Conservation (phyloP, 768 basidiomycete species). For the Xanthoconium purpureum region DNA sequence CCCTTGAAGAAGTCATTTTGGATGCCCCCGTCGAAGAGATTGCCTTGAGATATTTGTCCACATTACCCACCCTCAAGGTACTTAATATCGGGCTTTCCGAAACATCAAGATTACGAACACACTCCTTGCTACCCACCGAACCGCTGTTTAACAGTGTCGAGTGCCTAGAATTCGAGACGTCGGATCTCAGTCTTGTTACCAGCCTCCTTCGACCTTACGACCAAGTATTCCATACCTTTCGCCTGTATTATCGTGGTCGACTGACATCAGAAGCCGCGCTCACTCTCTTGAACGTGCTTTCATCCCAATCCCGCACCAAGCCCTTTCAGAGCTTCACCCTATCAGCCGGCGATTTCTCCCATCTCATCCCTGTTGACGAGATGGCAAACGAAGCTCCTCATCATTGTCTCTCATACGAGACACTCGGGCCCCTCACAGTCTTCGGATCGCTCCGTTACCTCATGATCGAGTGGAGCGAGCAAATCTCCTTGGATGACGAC, state of each 20-base stretch:
- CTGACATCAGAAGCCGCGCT: background rate
- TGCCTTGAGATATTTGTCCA: slow-evolving; percentile 6
- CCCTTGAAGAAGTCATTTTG: background rate
- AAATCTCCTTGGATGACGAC: slow-evolving; percentile 8
- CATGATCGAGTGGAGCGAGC: slow-evolving; percentile 9
- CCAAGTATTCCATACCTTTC: slow-evolving; percentile 8
- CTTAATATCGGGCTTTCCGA: background rate
- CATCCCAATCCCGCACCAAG: background rate
- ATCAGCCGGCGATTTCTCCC: background rate
- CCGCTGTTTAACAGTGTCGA: background rate
- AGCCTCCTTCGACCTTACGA: slow-evolving; percentile 6
- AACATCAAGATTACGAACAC: background rate
- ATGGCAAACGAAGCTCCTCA: slow-evolving; percentile 1
- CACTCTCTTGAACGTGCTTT: slow-evolving; percentile 1
- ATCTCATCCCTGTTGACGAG: background rate
- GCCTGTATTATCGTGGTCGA: background rate
- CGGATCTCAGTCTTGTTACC: slow-evolving; percentile 4
- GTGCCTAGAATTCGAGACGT: background rate
- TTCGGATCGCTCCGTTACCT: slow-evolving; percentile 2
- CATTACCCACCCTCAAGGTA: slow-evolving; percentile 5
- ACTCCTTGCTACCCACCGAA: background rate
- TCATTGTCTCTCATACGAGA: slow-evolving; percentile 8
- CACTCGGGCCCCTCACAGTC: slow-evolving; percentile 1
- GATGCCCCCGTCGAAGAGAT: background rate
- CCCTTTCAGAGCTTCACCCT: slow-evolving; percentile 1